Percentiles rank a stretch among this genome's conserved stretches.
Evolutionary conservation across 805 yeast species (phyloP).

Genomic region (Nakazawaea ishiwadae): DNA sequence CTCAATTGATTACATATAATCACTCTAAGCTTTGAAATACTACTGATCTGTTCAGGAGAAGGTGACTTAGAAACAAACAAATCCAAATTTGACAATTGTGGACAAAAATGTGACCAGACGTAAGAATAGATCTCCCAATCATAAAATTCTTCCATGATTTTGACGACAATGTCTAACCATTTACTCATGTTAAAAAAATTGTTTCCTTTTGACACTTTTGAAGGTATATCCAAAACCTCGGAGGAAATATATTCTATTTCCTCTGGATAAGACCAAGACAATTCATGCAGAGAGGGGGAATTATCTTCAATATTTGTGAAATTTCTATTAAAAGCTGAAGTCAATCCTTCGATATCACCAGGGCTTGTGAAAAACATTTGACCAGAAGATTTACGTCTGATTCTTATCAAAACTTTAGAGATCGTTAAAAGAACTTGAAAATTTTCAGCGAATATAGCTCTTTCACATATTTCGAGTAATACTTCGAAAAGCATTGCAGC

Average conservation of each 20-base stretch:
- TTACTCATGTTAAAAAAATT: constrained; percentile 35
- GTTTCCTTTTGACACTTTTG: constrained; percentile 18
- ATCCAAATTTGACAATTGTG: constrained; percentile 57
- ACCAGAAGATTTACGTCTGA: constrained; percentile 43
- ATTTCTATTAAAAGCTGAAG: constrained; percentile 54
- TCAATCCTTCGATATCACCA: constrained; percentile 59
- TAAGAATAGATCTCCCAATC: constrained; percentile 73
- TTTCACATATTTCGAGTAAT: constrained; percentile 31
- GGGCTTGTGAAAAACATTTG: constrained; percentile 47
- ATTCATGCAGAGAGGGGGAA: constrained; percentile 19
- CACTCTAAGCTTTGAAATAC: constrained; percentile 35
- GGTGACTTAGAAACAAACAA: constrained; percentile 39
- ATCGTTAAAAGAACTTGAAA: constrained; percentile 38
- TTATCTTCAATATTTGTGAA: constrained; percentile 22
- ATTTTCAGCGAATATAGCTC: constrained; percentile 30
- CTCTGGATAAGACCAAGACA: constrained; percentile 62
- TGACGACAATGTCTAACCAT: constrained; percentile 48
- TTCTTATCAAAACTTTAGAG: constrained; percentile 47
- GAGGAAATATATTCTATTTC: constrained; percentile 41
- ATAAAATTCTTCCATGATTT: constrained; percentile 45
- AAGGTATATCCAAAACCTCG: constrained; percentile 36
- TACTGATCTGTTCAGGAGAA: constrained; percentile 16
- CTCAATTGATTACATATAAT: constrained; percentile 58
- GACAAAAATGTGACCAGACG: constrained; percentile 62
- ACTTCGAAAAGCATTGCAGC: constrained; percentile 18